Conservation (phyloP, 2,329 filamentous ascomycete genomes). For the Pseudogymnoascus sp. region DNA sequence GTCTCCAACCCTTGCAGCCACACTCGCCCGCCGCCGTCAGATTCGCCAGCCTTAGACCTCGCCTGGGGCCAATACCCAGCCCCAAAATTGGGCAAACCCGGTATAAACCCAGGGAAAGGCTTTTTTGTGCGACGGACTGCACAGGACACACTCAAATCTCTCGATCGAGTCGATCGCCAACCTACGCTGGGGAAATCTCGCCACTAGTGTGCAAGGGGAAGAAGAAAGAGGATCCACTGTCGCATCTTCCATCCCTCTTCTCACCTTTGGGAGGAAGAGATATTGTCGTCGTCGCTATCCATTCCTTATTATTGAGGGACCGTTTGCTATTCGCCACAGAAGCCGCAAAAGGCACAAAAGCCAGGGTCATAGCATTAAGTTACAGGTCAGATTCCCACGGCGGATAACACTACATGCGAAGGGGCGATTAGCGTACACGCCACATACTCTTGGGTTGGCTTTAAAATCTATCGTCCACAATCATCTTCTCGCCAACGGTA, state of each 20-base stretch:
- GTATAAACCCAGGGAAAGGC: neutral
- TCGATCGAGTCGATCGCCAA: constrained; percentile 7
- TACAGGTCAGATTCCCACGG: constrained; percentile 1
- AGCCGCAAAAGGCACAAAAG: neutral
- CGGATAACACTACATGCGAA: constrained; percentile 1
- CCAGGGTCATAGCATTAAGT: neutral
- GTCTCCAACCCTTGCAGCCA: neutral
- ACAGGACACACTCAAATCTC: neutral
- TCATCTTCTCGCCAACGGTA: neutral
- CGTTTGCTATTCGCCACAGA: neutral
- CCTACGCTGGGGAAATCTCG: neutral
- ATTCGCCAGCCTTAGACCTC: constrained; percentile 2
- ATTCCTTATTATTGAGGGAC: neutral
- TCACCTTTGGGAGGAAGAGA: neutral
- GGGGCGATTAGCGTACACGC: neutral
- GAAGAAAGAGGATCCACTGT: constrained; percentile 1
- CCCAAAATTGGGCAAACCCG: neutral
- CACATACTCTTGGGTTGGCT: neutral
- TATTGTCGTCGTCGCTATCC: neutral
- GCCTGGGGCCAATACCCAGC: neutral
- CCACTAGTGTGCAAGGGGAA: neutral
- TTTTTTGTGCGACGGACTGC: neutral
- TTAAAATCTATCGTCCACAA: neutral
- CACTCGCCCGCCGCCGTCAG: neutral
- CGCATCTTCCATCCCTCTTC: neutral